These are phyloP conservation scores for Solanum chiquidenum DNA, from an alignment of 257 asterid genomes.

Conservation along the genomic window DNA sequence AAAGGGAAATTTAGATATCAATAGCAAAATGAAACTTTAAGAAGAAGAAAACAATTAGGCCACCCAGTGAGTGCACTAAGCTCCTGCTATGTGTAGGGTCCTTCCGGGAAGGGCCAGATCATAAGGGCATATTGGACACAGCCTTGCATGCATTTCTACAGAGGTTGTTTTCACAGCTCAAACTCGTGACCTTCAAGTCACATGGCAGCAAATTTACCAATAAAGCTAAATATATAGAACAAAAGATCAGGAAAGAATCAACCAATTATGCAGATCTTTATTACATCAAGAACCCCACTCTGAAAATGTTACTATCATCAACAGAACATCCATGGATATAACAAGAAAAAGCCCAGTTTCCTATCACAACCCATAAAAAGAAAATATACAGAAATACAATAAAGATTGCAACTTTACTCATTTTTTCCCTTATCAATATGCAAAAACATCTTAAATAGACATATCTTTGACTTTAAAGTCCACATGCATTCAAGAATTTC, in stretches of 20 bases:
- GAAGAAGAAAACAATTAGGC: background rate
- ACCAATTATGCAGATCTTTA: background rate
- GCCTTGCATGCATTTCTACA: background rate
- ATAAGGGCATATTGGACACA: background rate
- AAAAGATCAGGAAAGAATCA: background rate
- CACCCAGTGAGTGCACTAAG: background rate
- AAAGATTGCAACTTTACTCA: slow-evolving; percentile 16
- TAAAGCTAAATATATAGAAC: background rate
- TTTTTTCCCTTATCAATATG: background rate
- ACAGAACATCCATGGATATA: background rate
- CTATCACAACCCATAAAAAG: background rate
- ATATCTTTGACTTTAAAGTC: slow-evolving; percentile 1
- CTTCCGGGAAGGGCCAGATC: background rate
- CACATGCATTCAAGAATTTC: slow-evolving; percentile 26
- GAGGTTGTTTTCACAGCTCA: background rate
- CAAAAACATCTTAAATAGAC: background rate
- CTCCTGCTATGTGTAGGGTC: background rate
- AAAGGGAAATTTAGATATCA: background rate
- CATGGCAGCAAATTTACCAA: background rate
- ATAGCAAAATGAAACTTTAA: background rate
- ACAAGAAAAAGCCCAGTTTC: background rate
- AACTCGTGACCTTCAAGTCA: background rate
- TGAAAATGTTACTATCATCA: background rate
- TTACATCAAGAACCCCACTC: background rate
- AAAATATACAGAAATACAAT: background rate